A percentile compares a stretch with the other conserved stretches of the same genome.
Conservation (phyloP, 805 yeast genomes). For the Kodamaea jinghongensis region DNA sequence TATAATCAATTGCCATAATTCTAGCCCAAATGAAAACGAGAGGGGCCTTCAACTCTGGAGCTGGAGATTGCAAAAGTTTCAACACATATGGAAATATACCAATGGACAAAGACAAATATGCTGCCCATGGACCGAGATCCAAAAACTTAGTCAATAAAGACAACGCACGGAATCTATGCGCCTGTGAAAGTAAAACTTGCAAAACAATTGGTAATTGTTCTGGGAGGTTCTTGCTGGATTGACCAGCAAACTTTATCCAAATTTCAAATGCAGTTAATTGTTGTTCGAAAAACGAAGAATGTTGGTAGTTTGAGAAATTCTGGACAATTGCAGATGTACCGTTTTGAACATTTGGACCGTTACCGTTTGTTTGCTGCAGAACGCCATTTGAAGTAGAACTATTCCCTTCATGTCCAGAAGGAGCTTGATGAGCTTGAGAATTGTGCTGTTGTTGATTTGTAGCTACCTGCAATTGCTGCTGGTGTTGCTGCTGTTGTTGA, state of each 20-base stretch:
- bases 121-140: slow-evolving; percentile 98
- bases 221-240: slow-evolving; percentile 81
- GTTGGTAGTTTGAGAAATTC: slow-evolving; percentile 60
- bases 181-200: slow-evolving; percentile 90
- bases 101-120: slow-evolving; percentile 83
- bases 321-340: slow-evolving; percentile 11
- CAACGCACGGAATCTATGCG: slow-evolving; percentile 86
- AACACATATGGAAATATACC: slow-evolving; percentile 96
- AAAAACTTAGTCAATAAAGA: slow-evolving; percentile 79
- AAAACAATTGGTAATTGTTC: slow-evolving; percentile 92
- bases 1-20: slow-evolving; percentile 91
- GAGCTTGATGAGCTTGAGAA: too few relatives aligned
- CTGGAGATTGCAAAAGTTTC: slow-evolving; percentile 87
- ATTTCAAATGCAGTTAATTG: slow-evolving; percentile 94
- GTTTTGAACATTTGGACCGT: too few relatives aligned
- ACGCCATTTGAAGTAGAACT: slow-evolving; percentile 1
- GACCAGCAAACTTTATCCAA: slow-evolving; percentile 86
- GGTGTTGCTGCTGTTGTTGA: not conserved
- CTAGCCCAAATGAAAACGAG: slow-evolving; percentile 96
- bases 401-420: too few relatives aligned
- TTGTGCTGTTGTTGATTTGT: too few relatives aligned
- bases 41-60: slow-evolving; percentile 91
- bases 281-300: slow-evolving; percentile 92
- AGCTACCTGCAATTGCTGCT: not conserved
- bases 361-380: too few relatives aligned